These are phyloP conservation scores for Fusarium armeniacum DNA, from an alignment of 2,329 filamentous ascomycete genomes.

Conservation along the genomic window DNA sequence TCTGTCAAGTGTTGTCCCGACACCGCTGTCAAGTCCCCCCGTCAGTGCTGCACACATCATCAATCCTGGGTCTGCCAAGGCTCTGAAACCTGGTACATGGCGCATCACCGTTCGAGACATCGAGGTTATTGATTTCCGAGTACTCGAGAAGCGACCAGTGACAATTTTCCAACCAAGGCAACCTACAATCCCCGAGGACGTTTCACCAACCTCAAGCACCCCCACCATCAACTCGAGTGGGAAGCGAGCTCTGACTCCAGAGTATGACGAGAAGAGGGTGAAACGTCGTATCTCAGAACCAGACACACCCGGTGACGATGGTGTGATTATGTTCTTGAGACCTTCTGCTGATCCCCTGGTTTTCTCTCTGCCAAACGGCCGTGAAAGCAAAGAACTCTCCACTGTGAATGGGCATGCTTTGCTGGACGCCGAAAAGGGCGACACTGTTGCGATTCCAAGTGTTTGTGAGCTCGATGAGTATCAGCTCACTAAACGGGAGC, in stretches of 20 bases:
- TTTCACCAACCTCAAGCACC: slow-evolving; percentile 51
- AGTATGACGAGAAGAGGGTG: slow-evolving; percentile 62
- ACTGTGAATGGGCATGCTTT: slow-evolving; percentile 64
- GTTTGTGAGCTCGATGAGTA: slow-evolving; percentile 68
- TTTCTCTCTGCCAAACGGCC: slow-evolving; percentile 64
- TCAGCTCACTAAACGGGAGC: slow-evolving; percentile 67
- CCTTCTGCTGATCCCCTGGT: slow-evolving; percentile 65
- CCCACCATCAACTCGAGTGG: slow-evolving; percentile 61
- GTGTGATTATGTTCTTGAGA: slow-evolving; percentile 69
- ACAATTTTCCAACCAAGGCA: slow-evolving; percentile 55
- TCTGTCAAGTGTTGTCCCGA: slow-evolving; percentile 63
- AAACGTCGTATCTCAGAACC: slow-evolving; percentile 57
- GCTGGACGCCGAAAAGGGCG: slow-evolving; percentile 64
- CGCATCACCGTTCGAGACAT: slow-evolving; percentile 65
- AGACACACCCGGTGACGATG: slow-evolving; percentile 56
- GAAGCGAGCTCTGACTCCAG: slow-evolving; percentile 65
- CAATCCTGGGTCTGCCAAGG: slow-evolving; percentile 61
- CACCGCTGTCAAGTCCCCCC: slow-evolving; percentile 56
- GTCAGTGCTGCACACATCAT: slow-evolving; percentile 61
- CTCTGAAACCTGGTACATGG: slow-evolving; percentile 69
- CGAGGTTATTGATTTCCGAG: slow-evolving; percentile 69
- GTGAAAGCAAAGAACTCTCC: slow-evolving; percentile 63
- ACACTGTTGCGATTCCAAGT: slow-evolving; percentile 64
- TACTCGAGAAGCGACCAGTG: slow-evolving; percentile 68
- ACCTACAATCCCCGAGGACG: slow-evolving; percentile 49